These are phyloP conservation scores for Forsythia viridissima DNA, from an alignment of 257 asterid genomes.

Conservation along the genomic window DNA sequence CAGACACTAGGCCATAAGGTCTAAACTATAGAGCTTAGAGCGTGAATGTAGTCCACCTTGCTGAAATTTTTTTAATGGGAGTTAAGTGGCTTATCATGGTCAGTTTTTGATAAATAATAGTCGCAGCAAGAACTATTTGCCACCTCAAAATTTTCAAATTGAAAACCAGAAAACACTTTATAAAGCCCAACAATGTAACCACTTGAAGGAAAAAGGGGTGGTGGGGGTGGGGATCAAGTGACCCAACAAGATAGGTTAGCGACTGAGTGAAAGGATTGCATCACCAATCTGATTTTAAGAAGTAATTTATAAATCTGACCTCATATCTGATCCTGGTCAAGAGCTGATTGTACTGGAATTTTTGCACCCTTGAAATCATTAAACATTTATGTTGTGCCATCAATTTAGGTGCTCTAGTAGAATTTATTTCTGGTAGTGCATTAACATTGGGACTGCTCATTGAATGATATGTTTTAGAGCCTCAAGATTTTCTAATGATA, in stretches of 20 bases:
- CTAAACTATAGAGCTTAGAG: background rate
- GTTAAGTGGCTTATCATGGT: background rate
- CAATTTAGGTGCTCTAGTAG: background rate
- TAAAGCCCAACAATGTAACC: background rate
- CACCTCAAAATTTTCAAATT: background rate
- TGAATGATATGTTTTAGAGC: background rate
- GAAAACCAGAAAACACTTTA: background rate
- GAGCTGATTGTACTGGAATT: constrained; percentile 1
- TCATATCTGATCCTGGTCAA: background rate
- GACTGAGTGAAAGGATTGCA: background rate
- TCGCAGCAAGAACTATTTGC: background rate
- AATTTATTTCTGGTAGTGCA: background rate
- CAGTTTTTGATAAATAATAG: background rate
- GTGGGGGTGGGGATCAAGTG: background rate
- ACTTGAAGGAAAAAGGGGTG: background rate
- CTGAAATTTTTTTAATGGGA: background rate
- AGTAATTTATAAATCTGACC: background rate
- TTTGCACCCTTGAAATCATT: background rate
- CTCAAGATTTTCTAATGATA: background rate
- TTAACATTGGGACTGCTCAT: background rate
- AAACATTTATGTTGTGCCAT: background rate
- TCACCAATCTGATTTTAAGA: background rate
- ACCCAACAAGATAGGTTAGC: background rate
- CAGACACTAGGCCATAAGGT: background rate
- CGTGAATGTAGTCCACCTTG: background rate